These are phyloP conservation scores for Cryptococcus wingfieldii DNA, from an alignment of 1,284 basidiomycete genomes.

Conservation along the genomic window DNA sequence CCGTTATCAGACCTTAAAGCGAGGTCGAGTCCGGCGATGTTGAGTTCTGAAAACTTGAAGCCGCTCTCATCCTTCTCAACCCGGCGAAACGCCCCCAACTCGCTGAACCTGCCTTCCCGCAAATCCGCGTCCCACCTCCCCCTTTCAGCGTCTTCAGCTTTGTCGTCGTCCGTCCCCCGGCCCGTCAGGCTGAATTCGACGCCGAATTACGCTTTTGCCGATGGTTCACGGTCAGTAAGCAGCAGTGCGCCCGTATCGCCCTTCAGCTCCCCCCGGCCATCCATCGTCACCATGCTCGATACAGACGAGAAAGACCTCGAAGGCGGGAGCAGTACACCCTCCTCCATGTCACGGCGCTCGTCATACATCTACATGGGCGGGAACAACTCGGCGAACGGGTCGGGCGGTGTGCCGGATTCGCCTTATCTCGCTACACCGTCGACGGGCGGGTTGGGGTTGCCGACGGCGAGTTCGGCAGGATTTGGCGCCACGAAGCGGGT, in stretches of 20 bases:
- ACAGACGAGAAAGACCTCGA: constrained; percentile 1
- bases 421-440: too few relatives aligned
- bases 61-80: constrained; percentile 3
- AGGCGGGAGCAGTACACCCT: constrained; percentile 14
- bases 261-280: constrained; percentile 17
- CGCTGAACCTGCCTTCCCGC: constrained; percentile 34
- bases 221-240: constrained; percentile 2
- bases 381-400: not conserved
- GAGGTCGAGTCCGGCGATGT: constrained; percentile 15
- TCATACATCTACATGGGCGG: constrained; percentile 32
- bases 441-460: too few relatives aligned
- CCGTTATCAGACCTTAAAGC: constrained; percentile 9
- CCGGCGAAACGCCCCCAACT: constrained; percentile 27
- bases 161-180: constrained; percentile 1
- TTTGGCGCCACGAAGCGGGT: constrained; percentile 8
- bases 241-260: constrained; percentile 31
- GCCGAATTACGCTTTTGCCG: constrained; percentile 1
- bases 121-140: constrained; percentile 20
- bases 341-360: constrained; percentile 33
- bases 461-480: not conserved
- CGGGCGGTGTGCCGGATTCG: too few relatives aligned
- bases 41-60: constrained; percentile 11
- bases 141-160: not conserved
- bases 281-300: not conserved
- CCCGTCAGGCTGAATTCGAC: constrained; percentile 4